Evolutionary conservation across 2,329 filamentous ascomycete species (phyloP), one percentile per base, ranked within the genome.

Genomic region (Zymoseptoria passerinii): DNA sequence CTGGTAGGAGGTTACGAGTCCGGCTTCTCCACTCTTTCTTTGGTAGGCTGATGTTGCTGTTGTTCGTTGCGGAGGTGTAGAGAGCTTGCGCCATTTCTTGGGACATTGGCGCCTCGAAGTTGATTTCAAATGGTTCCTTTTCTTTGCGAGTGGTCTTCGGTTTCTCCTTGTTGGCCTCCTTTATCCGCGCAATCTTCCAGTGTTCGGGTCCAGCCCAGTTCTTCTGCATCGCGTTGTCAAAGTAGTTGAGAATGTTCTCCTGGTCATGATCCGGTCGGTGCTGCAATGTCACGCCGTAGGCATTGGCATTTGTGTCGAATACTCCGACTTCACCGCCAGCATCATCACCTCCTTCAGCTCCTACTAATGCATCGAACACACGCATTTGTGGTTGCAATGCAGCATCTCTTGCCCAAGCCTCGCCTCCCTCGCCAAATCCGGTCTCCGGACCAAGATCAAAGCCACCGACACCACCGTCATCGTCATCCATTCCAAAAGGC

Each of bases 201-300:
- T 99, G 94, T 72, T 97, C 94, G n/a, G 94, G 92, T 53, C 91
- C 95, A 5, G 88, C 87, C 92, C 94, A 99, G 69, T 96, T 96
- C 81, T 96, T 97, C 71, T 94, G 90, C 50, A 97, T 77, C 2
- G 92, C 92, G 69, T 96, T 90, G 72, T 99, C 94, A 70, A 99
- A 99, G 76, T 97, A 99, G 70, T 89, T 88, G n/a, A 99, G 81
- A 58, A 99, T 96, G 68, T 96, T 92, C 66, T 97, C 90, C 70
- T 96, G 91, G 67, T 90, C 89, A 54, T 84, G 84, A 16, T 80
- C 77, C 5, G 64, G 59, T 8, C 69, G 67, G 66, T 88, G 87
- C 48, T 83, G 83, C 77, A 96, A 84, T n/a, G 88, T 88, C 7
- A 96, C 83, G 23, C 87, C 81, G 70, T 90, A 96, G 57, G 85